Evolutionary conservation across 208 protist genomes (phyloP).

Genomic region (Naegleria lovaniensis): DNA sequence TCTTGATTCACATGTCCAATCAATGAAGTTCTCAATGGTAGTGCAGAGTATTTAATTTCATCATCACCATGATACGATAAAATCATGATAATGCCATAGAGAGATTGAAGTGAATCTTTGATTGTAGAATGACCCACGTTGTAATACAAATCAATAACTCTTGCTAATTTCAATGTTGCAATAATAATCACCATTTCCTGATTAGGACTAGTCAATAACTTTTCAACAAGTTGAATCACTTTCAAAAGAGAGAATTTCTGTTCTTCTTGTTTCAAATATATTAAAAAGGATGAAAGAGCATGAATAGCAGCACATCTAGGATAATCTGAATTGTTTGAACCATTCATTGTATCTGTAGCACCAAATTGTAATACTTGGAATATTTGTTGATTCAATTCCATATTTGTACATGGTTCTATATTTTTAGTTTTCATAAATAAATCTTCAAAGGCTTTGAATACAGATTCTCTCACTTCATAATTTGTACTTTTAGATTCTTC

Average conservation of each 20-base stretch:
- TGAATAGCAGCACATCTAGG: neutral
- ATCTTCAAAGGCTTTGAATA: neutral
- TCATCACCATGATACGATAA: neutral
- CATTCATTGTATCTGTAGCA: neutral
- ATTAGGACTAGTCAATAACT: neutral
- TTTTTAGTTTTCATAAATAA: neutral
- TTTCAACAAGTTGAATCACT: neutral
- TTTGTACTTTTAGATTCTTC: neutral
- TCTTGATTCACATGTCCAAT: neutral
- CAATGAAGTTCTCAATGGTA: neutral
- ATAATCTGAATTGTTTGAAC: neutral
- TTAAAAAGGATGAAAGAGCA: neutral
- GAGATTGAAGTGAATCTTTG: neutral
- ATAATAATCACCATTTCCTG: neutral
- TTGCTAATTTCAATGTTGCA: neutral
- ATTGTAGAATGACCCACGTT: neutral
- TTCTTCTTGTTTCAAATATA: neutral
- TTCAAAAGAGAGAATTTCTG: neutral
- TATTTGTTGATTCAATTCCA: neutral
- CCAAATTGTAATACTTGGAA: neutral
- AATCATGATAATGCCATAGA: neutral
- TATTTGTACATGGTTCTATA: neutral
- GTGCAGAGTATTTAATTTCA: neutral
- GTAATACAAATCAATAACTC: neutral
- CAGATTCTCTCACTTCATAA: neutral